Base-by-base conservation (phyloP, 2,329 filamentous ascomycete species). In the Talaromyces atroroseus region DNA sequence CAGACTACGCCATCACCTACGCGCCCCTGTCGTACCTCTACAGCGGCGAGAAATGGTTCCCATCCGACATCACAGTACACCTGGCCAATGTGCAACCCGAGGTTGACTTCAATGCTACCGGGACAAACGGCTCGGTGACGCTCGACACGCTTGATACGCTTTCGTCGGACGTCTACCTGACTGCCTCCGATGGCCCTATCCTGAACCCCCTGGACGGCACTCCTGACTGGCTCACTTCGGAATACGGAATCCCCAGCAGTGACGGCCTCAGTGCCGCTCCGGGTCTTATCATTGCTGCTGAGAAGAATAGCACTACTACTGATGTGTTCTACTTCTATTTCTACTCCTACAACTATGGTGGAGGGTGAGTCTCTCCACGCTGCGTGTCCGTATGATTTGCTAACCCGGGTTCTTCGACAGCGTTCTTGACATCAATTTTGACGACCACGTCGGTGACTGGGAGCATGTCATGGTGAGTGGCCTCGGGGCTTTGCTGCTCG, bases 311-410 rank as follows among this genome's bases (percentile, higher is more conserved):
- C 34, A 49, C 45, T 10, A 54, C 52, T 10, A 49, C 46, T 18
- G 52, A 54, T 21, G 52, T 54, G 10, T 54, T 54, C 32, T 54
- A 54, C 34, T 54, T 54, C 20, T 47, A 54, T 8, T 54, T 54
- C 20, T 54, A 44, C 34, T 54, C 52, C 38, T 54, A 54, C n/a
- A 54, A 54, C 34, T 49, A 54, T n/a, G 52, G 52, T 32, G 46
- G 46, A 21, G 34, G 10, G 52, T 54, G 16, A 16, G 51, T 53
- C 12, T 29, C 11, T 48, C 10, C 11, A 16, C 32, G 14, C 1
- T 26, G 8, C 12, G 11, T 48, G 21, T 26, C 24, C 24, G 18
- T 26, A 12, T 16, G 11, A n/a, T 29, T 29, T 26, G 23, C 23
- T 32, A n/a, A 48, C 14, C 5, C 8, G 18, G 8, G 21, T 4